Percentiles rank a stretch among this genome's conserved stretches.
These are phyloP conservation scores for Inonotus hispidus DNA, from an alignment of 1,284 basidiomycete genomes.

Conservation along the genomic window DNA sequence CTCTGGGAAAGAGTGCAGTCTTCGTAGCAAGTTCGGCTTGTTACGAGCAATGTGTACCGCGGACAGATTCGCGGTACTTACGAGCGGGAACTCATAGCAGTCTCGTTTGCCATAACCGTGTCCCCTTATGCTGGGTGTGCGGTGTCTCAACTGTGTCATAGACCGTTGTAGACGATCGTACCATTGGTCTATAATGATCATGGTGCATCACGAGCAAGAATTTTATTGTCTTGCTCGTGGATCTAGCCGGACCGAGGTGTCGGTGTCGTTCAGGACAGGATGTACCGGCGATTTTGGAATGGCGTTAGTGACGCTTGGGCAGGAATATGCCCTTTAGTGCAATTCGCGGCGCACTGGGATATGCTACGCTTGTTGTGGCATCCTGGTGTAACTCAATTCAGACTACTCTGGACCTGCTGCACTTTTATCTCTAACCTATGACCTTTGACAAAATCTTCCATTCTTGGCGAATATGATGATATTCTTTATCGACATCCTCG, in stretches of 20 bases:
- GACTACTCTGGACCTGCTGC: constrained; percentile 9
- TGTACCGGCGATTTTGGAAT: not conserved
- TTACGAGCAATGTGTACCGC: too few relatives aligned
- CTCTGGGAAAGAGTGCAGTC: too few relatives aligned
- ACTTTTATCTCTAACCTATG: not conserved
- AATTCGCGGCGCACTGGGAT: constrained; percentile 1
- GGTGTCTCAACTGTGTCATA: too few relatives aligned
- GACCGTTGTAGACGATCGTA: too few relatives aligned
- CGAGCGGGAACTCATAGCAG: too few relatives aligned
- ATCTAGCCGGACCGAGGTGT: not conserved
- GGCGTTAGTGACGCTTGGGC: not conserved
- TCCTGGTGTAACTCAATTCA: constrained; percentile 3
- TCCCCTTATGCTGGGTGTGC: too few relatives aligned
- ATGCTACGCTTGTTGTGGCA: not conserved
- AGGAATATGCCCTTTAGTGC: not conserved
- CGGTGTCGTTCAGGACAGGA: not conserved
- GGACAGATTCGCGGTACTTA: too few relatives aligned
- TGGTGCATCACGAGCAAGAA: not conserved
- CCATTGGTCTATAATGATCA: not conserved
- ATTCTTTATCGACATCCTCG: not conserved
- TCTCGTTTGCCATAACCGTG: too few relatives aligned
- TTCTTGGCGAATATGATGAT: not conserved
- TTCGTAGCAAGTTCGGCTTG: too few relatives aligned
- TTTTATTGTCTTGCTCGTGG: not conserved
- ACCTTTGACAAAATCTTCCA: not conserved